Percentiles rank a stretch among this genome's conserved stretches.
These are phyloP conservation scores for Rhododendron kiyosumense DNA, from an alignment of 148 eudicot species.

Conservation along the genomic window DNA sequence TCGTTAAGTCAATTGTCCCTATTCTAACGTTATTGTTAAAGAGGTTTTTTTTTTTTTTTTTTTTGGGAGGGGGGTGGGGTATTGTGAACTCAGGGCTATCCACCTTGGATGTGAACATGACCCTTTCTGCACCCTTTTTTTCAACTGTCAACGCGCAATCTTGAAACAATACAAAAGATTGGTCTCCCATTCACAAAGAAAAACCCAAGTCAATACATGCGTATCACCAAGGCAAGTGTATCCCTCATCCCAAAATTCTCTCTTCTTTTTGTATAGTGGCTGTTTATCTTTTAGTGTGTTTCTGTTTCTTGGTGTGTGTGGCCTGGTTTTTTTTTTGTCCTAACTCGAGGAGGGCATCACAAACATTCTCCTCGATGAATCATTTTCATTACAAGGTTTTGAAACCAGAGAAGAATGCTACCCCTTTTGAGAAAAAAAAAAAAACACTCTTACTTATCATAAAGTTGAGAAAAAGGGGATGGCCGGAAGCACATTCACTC, in stretches of 20 bases:
- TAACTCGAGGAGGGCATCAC: neutral
- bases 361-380: neutral
- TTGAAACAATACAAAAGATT: neutral
- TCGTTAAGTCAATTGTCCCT: neutral
- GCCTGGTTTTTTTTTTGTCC: neutral
- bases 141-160: neutral
- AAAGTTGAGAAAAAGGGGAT: neutral
- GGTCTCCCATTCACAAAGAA: neutral
- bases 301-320: neutral
- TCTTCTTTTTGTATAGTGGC: neutral
- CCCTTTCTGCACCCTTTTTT: neutral
- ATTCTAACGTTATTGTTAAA: neutral
- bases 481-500: neutral
- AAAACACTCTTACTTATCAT: neutral
- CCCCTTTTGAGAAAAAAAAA: neutral
- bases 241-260: neutral
- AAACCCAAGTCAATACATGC: neutral
- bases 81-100: neutral
- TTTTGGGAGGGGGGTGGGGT: neutral
- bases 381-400: neutral
- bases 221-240: neutral
- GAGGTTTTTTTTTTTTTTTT: neutral
- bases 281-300: neutral
- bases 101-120: neutral
- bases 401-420: too few relatives aligned